Base-by-base conservation (phyloP, 305 asterid species). In the Plantago rigida region DNA sequence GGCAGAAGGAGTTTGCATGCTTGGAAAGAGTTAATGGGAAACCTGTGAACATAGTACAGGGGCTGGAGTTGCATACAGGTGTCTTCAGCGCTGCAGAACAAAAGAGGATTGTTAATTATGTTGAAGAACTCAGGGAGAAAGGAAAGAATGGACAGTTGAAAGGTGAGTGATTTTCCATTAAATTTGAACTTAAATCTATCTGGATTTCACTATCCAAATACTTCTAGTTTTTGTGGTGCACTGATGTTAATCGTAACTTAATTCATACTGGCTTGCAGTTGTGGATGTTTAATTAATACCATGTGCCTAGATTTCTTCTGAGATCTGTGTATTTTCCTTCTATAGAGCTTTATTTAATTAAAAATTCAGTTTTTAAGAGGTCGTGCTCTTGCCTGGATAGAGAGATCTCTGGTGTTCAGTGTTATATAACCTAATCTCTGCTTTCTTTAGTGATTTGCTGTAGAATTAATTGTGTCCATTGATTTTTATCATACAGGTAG, bases 61-160 rank as follows among this genome's bases (percentile, higher is more conserved):
- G 99, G 45, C 67, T 92, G 76, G 99, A 92, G 85, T 73, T 92
- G 19, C 97, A 92, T 71, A 55, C 66, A 15, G 79, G 89, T 52
- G 85, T 92, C 59, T 92, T 92, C 66, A 92, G 96, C 73, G 87
- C 87, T 41, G 95, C 84, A 10, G 99, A 92, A 69, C 99, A 92
- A 70, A 84, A 71, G 67, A 77, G 97, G 79, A 89, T 92, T 59
- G 95, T 89, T 52, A 74, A 60, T 4, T 78, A 39, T 54, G 92
- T 89, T 12, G 91, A 80, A 53, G 48, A 73, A 70, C 89, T 92
- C 50, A 78, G 57, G 64, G 85, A 79, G 83, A 82, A 47, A 93
- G 99, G 99, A 73, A 83, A 68, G 67, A 73, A 82, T 9, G 84
- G 87, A 19, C 72, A 78, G 62, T 74, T 89, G 78, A 83, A 76